Base-by-base conservation (phyloP, 2,329 filamentous ascomycete species). In the Fonsecaea nubica region DNA sequence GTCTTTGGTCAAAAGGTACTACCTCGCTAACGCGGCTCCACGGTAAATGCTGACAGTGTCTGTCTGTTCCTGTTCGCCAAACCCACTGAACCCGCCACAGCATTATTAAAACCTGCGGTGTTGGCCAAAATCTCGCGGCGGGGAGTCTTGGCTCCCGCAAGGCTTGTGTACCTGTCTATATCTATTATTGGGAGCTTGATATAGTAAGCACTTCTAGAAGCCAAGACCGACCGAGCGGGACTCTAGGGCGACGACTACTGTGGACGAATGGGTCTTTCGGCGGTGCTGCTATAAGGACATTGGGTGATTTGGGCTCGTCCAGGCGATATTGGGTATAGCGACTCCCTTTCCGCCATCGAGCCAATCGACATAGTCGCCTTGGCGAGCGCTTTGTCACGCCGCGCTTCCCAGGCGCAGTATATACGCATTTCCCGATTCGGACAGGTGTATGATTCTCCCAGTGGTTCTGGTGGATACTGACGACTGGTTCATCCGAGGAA, bases 331-430 rank as follows among this genome's bases (percentile, higher is more conserved):
- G 45, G 40, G 40, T n/a, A 45, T 45, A n/a, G 40, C 13, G 5
- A 45, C 5, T 18, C 3, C 18, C 45, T 25, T 21, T 25, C 21
- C 45, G 45, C 45, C 45, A 50, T 50, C 45, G 18, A 61, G 58
- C 42, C 58, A 52, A 61, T 61, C 33, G 58, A 15, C 30, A 38
- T 53, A 61, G 58, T 61, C 36, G 40, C 45, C 58, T 61, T 61
- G 58, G 58, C 58, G 58, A 35, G 48, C 6, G 58, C 58, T 61
- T 53, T 38, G 42, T 61, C 58, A 53, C 42, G 42, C 58, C 30
- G 25, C 21, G 15, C 45, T 18, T 35, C 5, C 40, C 40, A n/a
- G 57, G 21, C 57, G 57, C 40, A 59, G 57, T 50, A 36, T 12
- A 12, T 12, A 2, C 40, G 30, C 57, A 59, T 35, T 32, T 33